Evolutionary conservation across 371 early-diverging fungal species (phyloP).

Genomic region (Mucor ambiguus): DNA sequence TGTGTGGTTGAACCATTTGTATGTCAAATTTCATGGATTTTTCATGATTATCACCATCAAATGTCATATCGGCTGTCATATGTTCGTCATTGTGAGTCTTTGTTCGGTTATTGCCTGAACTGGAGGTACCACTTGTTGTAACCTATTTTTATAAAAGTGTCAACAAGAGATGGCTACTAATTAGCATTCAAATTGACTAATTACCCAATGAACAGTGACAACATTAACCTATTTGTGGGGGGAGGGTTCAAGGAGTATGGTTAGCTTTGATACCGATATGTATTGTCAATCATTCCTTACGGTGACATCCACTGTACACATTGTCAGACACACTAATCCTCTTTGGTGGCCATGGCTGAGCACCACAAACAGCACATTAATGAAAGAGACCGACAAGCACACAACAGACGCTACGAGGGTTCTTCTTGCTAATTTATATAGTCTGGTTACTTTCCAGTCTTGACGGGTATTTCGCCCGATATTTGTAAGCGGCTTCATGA

Average conservation of each 20-base stretch:
- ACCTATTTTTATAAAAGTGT: conserved; percentile 24
- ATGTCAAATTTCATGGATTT: conserved; percentile 21
- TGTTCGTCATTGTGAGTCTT: conserved; percentile 21
- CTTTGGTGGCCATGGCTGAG: conserved; percentile 51
- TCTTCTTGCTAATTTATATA: conserved; percentile 52
- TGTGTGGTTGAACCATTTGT: conserved; percentile 12
- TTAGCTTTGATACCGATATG: not conserved
- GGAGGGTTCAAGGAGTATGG: not conserved
- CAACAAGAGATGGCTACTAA: conserved; percentile 12
- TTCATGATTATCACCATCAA: conserved; percentile 22
- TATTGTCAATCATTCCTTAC: conserved; percentile 21
- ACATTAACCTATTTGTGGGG: conserved; percentile 48
- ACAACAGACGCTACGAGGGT: conserved; percentile 54
- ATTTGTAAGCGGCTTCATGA: conserved; percentile 48
- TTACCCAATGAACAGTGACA: conserved; percentile 62
- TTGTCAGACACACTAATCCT: conserved; percentile 53
- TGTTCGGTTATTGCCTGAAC: conserved; percentile 18
- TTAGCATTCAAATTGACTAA: not conserved
- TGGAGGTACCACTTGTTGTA: conserved; percentile 20
- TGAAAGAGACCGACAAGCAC: conserved; percentile 47
- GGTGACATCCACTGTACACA: conserved; percentile 61
- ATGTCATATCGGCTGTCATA: conserved; percentile 27
- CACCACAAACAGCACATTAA: conserved; percentile 50
- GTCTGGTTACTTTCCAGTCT: conserved; percentile 48
- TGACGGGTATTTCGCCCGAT: conserved; percentile 41